Percentiles rank a stretch among this genome's conserved stretches.
phyloP scores from a whole-genome alignment of 2,329 filamentous ascomycete species.

The Dactylellina drechsleri region DNA sequence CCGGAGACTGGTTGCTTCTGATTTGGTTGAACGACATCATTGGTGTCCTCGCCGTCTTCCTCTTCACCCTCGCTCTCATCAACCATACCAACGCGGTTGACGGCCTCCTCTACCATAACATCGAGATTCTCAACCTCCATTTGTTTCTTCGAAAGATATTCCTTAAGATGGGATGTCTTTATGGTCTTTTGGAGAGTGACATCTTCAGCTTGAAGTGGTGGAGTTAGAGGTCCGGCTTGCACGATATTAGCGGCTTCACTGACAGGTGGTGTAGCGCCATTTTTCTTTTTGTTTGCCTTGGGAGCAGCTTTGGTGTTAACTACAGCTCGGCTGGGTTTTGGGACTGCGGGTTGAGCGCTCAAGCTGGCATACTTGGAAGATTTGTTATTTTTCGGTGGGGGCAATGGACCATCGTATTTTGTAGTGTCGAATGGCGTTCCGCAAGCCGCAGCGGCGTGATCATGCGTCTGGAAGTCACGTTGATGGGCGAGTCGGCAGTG shows the following conservation, averaged over 20 bases:
- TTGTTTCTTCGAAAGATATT: constrained; percentile 56
- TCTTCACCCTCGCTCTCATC: constrained; percentile 54
- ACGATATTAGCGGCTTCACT: constrained; percentile 14
- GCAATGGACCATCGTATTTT: constrained; percentile 50
- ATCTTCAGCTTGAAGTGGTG: constrained; percentile 55
- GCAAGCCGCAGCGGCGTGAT: constrained; percentile 88
- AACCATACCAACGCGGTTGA: constrained; percentile 56
- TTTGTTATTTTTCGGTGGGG: constrained; percentile 42
- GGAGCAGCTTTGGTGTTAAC: constrained; percentile 27
- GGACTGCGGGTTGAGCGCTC: neutral
- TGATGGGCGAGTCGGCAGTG: constrained; percentile 97
- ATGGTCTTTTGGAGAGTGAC: constrained; percentile 49
- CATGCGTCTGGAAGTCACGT: constrained; percentile 93
- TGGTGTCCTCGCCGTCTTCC: constrained; percentile 37
- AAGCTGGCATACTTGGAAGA: constrained; percentile 33
- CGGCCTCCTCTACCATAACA: constrained; percentile 57
- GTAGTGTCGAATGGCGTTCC: constrained; percentile 77
- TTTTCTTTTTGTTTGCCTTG: constrained; percentile 35
- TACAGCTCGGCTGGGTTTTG: constrained; percentile 9
- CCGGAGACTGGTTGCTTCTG: constrained; percentile 16
- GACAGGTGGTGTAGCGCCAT: constrained; percentile 1
- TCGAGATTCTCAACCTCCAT: constrained; percentile 57
- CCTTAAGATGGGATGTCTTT: constrained; percentile 57
- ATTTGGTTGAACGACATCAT: constrained; percentile 8
- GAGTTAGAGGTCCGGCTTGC: constrained; percentile 55